Percentiles rank a stretch among this genome's conserved stretches.
phyloP scores from a whole-genome alignment of 371 early-diverging fungal genomes.

The Fennellomyces sp. region DNA sequence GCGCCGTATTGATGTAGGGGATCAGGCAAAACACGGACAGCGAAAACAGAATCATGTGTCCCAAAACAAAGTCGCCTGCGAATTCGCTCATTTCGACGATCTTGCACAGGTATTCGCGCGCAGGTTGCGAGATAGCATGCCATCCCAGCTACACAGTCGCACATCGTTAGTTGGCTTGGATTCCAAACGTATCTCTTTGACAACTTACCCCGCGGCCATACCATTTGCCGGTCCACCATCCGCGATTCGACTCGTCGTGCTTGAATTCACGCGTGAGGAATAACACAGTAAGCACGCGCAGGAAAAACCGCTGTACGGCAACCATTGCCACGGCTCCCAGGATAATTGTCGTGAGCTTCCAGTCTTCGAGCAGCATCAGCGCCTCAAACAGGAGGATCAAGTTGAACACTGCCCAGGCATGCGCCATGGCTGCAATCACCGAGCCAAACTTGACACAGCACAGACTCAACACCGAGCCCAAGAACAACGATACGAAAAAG shows the following conservation, averaged over 20 bases:
- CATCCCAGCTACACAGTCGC: constrained; percentile 39
- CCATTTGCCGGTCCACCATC: constrained; percentile 94
- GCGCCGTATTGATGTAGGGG: constrained; percentile 76
- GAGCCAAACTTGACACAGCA: constrained; percentile 75
- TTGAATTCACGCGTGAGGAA: constrained; percentile 84
- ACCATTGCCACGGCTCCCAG: constrained; percentile 71
- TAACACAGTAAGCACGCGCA: constrained; percentile 68
- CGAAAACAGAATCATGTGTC: constrained; percentile 76
- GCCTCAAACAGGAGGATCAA: constrained; percentile 64
- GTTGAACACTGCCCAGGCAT: constrained; percentile 66
- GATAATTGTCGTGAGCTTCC: constrained; percentile 61
- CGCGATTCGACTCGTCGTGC: constrained; percentile 80
- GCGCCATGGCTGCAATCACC: constrained; percentile 72
- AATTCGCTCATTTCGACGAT: constrained; percentile 86
- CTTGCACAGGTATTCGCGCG: constrained; percentile 85
- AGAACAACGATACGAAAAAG: constrained; percentile 70
- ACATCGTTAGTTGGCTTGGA: neutral
- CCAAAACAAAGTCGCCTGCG: constrained; percentile 77
- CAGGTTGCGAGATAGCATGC: constrained; percentile 70
- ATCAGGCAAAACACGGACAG: constrained; percentile 72
- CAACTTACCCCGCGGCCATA: constrained; percentile 76
- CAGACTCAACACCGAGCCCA: constrained; percentile 68
- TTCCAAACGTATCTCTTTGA: too few relatives aligned
- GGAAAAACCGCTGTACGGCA: constrained; percentile 71
- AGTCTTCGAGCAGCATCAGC: constrained; percentile 72